A percentile compares a stretch with the other conserved stretches of the same genome.
These are phyloP conservation scores for Aegilops speltoides DNA, from an alignment of 176 grass and related monocot species.

Conservation along the genomic window DNA sequence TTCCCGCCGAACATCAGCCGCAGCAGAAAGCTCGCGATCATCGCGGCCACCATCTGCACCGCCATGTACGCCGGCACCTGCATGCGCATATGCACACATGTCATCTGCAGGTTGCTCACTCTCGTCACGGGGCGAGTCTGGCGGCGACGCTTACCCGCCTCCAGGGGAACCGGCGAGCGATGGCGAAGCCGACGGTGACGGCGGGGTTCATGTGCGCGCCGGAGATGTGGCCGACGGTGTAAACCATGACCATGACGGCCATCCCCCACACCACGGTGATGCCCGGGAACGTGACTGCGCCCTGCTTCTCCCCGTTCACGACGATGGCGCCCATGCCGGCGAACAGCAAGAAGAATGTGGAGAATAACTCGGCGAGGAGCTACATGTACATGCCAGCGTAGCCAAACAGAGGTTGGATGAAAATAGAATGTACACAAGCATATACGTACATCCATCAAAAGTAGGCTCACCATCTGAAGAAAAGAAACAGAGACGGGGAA, in stretches of 20 bases:
- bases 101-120: neutral
- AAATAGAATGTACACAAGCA: neutral
- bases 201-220: slow-evolving; percentile 91
- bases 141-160: slow-evolving; percentile 33
- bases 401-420: neutral
- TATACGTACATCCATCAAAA: neutral
- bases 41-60: slow-evolving; percentile 45
- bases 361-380: slow-evolving; percentile 70
- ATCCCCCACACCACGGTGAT: slow-evolving; percentile 73
- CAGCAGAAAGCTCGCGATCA: slow-evolving; percentile 45
- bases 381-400: neutral
- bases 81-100: neutral
- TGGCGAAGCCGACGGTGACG: slow-evolving; percentile 74
- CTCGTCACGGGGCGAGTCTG: neutral
- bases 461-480: slow-evolving; percentile 35
- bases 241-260: slow-evolving; percentile 72
- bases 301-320: slow-evolving; percentile 43
- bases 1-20: slow-evolving; percentile 52
- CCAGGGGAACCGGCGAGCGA: slow-evolving; percentile 69
- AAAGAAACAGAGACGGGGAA: slow-evolving; percentile 2
- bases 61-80: slow-evolving; percentile 54
- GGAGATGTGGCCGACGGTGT: slow-evolving; percentile 84
- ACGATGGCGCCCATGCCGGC: slow-evolving; percentile 58
- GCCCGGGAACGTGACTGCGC: slow-evolving; percentile 61
- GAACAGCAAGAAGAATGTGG: slow-evolving; percentile 85